Percentiles rank a stretch among this genome's conserved stretches.
Evolutionary conservation across 192 early-diverging fungal species (phyloP).

Genomic region (Coemansia sp.): DNA sequence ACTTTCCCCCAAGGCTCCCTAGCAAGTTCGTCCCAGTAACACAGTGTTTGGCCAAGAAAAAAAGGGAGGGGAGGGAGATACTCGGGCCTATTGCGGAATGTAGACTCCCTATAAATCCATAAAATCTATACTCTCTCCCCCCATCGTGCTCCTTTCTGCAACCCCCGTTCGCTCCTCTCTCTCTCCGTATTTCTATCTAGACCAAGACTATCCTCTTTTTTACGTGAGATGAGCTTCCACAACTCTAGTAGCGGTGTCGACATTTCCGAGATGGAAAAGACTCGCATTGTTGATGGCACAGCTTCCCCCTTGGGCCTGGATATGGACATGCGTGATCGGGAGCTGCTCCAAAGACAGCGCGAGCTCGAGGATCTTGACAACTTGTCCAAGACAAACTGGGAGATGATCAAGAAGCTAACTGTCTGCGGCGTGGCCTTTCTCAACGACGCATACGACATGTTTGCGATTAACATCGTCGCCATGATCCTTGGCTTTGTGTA

Average conservation of each 20-base stretch:
- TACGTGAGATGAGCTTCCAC: slow-evolving; percentile 27
- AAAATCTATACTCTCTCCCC: slow-evolving; percentile 5
- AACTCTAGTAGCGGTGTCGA: slow-evolving; percentile 26
- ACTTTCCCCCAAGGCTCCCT: too few species aligned
- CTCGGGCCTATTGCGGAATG: background rate
- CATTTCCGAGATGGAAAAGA: slow-evolving; percentile 37
- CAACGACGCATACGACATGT: slow-evolving; percentile 95
- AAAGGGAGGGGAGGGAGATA: background rate
- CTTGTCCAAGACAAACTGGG: slow-evolving; percentile 65
- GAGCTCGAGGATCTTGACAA: slow-evolving; percentile 54
- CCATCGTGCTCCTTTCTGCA: slow-evolving; percentile 16
- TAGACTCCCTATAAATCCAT: background rate
- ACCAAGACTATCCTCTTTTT: background rate
- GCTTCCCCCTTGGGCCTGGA: slow-evolving; percentile 1
- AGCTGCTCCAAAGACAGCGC: slow-evolving; percentile 40
- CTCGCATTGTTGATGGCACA: background rate
- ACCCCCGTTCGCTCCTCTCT: slow-evolving; percentile 4
- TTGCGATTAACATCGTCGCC: slow-evolving; percentile 88
- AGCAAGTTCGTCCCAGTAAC: background rate
- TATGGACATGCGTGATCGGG: slow-evolving; percentile 41
- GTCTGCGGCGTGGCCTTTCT: slow-evolving; percentile 83
- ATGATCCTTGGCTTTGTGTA: slow-evolving; percentile 80
- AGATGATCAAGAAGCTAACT: slow-evolving; percentile 71
- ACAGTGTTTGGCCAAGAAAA: too few species aligned
- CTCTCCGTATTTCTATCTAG: background rate